Conservation (phyloP, 129 eudicot genomes). For the Lactuca sativa region DNA sequence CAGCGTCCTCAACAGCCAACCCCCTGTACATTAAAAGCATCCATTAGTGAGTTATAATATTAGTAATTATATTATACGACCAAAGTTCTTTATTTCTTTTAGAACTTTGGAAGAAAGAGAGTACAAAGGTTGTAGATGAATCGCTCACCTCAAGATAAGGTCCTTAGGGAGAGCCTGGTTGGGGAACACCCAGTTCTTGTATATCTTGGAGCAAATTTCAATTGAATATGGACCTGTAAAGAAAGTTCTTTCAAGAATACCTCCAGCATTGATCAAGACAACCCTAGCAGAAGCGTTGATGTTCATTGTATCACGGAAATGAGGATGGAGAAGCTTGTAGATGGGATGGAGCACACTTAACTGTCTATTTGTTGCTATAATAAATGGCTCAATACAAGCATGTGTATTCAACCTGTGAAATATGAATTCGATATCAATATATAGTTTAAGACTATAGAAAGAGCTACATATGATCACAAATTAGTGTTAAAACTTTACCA, state of each 20-base stretch:
- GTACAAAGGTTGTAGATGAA: background rate
- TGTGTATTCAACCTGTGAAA: conserved; percentile 51
- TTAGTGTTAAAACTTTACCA: conserved; percentile 19
- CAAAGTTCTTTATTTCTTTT: background rate
- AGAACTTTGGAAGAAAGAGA: background rate
- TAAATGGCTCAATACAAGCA: conserved; percentile 53
- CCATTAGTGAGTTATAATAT: background rate
- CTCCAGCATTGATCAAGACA: conserved; percentile 42
- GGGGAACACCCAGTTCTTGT: conserved; percentile 42
- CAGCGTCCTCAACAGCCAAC: conserved; percentile 52
- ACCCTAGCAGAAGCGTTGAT: conserved; percentile 48
- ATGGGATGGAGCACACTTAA: conserved; percentile 58
- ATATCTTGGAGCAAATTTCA: conserved; percentile 40
- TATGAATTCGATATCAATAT: background rate
- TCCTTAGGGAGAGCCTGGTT: conserved; percentile 57
- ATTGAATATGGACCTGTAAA: conserved; percentile 39
- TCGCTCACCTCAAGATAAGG: conserved; percentile 47
- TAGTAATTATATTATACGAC: background rate
- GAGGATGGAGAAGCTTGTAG: conserved; percentile 52
- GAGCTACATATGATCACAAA: background rate
- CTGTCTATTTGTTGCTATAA: conserved; percentile 56
- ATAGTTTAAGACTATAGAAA: background rate
- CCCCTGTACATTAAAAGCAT: conserved; percentile 30
- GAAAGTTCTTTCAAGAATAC: conserved; percentile 38
- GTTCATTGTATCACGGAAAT: conserved; percentile 50